phyloP scores from a whole-genome alignment of 2,329 filamentous ascomycete species.

The Fusarium sp. region DNA sequence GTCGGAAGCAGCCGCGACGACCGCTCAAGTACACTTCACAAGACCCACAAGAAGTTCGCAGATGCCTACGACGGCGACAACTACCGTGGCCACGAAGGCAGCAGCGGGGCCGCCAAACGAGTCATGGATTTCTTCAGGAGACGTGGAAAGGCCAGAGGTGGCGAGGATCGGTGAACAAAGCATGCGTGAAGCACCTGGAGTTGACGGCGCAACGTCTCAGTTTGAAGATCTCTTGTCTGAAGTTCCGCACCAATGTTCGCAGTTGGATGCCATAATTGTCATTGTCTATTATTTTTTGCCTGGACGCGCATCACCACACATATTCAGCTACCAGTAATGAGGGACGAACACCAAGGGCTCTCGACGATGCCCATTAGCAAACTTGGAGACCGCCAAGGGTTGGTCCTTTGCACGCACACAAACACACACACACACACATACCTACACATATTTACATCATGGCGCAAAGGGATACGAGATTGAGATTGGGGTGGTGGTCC shows the following conservation, averaged over 20 bases:
- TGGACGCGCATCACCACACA: conserved; percentile 43
- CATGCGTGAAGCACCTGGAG: conserved; percentile 40
- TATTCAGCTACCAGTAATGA: conserved; percentile 48
- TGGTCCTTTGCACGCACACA: conserved; percentile 34
- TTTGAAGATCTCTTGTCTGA: conserved; percentile 45
- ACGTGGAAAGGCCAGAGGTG: conserved; percentile 80
- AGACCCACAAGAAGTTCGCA: conserved; percentile 87
- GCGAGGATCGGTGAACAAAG: conserved; percentile 64
- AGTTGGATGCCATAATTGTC: conserved; percentile 49
- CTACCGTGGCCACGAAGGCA: conserved; percentile 78
- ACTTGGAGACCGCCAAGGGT: conserved; percentile 36
- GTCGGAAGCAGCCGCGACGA: conserved; percentile 56
- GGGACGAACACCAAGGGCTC: conserved; percentile 43
- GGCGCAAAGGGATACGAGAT: conserved; percentile 47
- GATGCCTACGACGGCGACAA: conserved; percentile 87
- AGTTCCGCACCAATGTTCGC: conserved; percentile 43
- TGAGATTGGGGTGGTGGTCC: conserved; percentile 45
- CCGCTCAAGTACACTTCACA: conserved; percentile 77
- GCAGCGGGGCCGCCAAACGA: conserved; percentile 86
- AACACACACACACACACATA: conserved; percentile 17
- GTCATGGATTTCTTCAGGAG: conserved; percentile 99
- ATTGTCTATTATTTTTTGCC: conserved; percentile 46
- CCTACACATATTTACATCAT: conserved; percentile 41
- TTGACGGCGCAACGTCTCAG: conserved; percentile 43
- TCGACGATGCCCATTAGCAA: conserved; percentile 43